Evolutionary conservation across 257 asterid species (phyloP), one percentile per base, ranked within the genome.

Genomic region (Ophiorrhiza pumila): DNA sequence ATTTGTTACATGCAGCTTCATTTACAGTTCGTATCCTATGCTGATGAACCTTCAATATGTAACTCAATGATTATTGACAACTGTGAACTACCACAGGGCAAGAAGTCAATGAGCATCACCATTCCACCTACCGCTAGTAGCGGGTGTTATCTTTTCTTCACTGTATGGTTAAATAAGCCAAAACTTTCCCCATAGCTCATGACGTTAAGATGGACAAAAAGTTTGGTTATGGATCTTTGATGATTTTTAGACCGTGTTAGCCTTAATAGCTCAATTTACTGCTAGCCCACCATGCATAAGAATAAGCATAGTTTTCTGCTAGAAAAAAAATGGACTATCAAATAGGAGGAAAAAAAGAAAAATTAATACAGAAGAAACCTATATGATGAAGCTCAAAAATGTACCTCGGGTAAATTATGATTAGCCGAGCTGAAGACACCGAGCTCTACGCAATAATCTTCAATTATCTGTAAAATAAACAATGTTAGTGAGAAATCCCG

Each of bases 31-130:
- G 34, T 22, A 59, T 59, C 7, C 42, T 37, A 37, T 2, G 7
- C 7, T 37, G 42, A 7, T 10, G 61, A 43, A 45, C 32, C 46
- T 45, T 45, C 20, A 45, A 4, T 8, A 13, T 49, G 29, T 32
- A 61, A 29, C 15, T 5, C 34, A 62, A 41, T 42, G 53, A 76
- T 50, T 71, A 46, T 11, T 35, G 65, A 69, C 79, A 76, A 62
- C 71, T 69, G 27, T 37, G 52, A 52, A 35, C 22, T 49, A 31
- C 55, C 50, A 22, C 41, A 15, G 32, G 47, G 47, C 68, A 79
- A 49, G 49, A 42, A 79, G 67, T 71, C 77, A 71, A 75, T 71
- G 71, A 34, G 37, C 77, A 50, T n/a, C n/a, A 32, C 71, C 7
- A 74, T n/a, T n/a, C n/a, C n/a, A n/a, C n/a, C 68, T 65, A 27